Evolutionary conservation across 768 basidiomycete species (phyloP), one percentile per base, ranked within the genome.

Genomic region (Phanerodontia chrysosporium): DNA sequence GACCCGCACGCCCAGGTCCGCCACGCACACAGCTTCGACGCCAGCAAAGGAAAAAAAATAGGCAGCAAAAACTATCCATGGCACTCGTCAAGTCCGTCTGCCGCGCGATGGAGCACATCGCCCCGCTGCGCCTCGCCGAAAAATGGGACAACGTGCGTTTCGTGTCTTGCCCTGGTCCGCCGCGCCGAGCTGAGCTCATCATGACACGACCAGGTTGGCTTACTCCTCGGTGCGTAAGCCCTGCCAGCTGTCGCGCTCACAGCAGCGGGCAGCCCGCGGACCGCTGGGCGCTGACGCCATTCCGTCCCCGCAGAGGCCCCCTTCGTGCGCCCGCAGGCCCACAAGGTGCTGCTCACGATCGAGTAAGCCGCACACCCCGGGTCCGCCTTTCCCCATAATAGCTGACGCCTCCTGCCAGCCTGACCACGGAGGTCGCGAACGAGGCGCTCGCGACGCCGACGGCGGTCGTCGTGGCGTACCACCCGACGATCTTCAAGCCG

Each of bases 121-220:
- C 95, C 1, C 95, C 95, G 2, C 79, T 93, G 22, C 78, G 83
- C 36, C 79, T 97, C 8, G 95, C 95, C 18, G 94, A 90, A 64
- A 83, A 81, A 61, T 98, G 95, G 94, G 95, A 98, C 68, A 98
- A 98, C 74, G 95, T 97, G 63, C 74, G 90, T 75, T n/a, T n/a
- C n/a, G n/a, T n/a, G 35, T 54, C 28, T 54, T 36, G 13, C 52
- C 48, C 14, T 49, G 57, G 51, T 63, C 51, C 57, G 39, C 9
- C n/a, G n/a, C n/a, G n/a, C n/a, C n/a, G n/a, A n/a, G n/a, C n/a
- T n/a, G n/a, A n/a, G 29, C 39, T 36, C 14, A 5, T 21, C 8
- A 29, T 53, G 22, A 6, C 46, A 24, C 25, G 35, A 6, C 57
- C 58, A 70, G 68, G 68, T 73, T 59, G 67, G 67, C 49, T 62